Conservation (phyloP, 129 eudicot genomes). For the Saposhnikovia divaricata region DNA sequence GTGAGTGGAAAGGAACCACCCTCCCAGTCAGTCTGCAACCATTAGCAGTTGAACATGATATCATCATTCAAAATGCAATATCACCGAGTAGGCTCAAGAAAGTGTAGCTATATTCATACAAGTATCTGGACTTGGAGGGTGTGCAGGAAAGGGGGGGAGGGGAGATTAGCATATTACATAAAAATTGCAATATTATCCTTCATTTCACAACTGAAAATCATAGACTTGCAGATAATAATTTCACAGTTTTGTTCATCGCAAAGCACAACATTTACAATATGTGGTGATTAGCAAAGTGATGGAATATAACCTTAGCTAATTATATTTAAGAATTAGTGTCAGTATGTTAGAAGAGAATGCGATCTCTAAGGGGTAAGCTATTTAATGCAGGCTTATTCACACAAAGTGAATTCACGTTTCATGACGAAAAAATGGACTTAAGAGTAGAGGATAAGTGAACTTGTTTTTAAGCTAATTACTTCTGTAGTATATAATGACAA, state of each 20-base stretch:
- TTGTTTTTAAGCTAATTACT: neutral
- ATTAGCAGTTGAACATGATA: neutral
- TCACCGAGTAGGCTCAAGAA: neutral
- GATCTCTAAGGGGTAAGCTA: neutral
- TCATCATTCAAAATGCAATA: neutral
- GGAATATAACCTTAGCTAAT: neutral
- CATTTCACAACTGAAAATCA: neutral
- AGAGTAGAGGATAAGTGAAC: neutral
- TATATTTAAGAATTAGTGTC: neutral
- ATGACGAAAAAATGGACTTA: neutral
- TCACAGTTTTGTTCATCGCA: neutral
- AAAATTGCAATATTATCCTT: neutral
- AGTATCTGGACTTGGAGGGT: neutral
- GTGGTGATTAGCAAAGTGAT: neutral
- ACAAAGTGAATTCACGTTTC: neutral
- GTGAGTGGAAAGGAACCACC: conserved; percentile 77
- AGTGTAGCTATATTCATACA: neutral
- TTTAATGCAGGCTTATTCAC: neutral
- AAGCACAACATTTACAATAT: neutral
- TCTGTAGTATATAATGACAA: neutral
- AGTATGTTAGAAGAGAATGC: neutral
- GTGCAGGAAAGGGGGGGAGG: no score
- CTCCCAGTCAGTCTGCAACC: conserved; percentile 91
- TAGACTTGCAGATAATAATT: neutral
- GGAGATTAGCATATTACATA: neutral